Conservation (phyloP, 1,284 basidiomycete species). For the Papiliotrema fonsecae region DNA sequence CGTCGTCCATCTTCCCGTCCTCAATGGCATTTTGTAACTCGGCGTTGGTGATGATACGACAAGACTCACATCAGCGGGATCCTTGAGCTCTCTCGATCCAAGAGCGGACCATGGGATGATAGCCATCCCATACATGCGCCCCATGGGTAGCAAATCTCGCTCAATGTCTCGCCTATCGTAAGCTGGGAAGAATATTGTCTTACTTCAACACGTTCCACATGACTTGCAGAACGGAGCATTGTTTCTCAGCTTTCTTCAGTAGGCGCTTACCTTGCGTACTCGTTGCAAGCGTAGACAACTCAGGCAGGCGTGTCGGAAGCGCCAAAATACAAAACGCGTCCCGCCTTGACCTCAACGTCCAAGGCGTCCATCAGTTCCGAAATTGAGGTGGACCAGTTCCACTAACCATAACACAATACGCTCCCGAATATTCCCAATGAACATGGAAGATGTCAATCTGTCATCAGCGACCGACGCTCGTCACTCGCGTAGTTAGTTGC, state of each 20-base stretch:
- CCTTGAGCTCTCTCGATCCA: conserved; percentile 7
- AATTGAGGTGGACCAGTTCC: conserved; percentile 47
- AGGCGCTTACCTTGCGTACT: conserved; percentile 52
- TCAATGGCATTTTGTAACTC: background rate
- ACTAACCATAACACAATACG: conserved; percentile 14
- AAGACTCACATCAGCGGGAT: conserved; percentile 11
- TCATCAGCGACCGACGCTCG: background rate
- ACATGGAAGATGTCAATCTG: conserved; percentile 44
- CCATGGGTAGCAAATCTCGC: conserved; percentile 54
- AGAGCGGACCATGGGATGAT: conserved; percentile 10
- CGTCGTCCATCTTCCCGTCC: conserved; percentile 1
- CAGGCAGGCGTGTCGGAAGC: conserved; percentile 54
- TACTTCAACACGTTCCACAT: conserved; percentile 50
- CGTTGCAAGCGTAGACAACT: conserved; percentile 55
- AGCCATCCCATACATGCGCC: conserved; percentile 8
- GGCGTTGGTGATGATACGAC: conserved; percentile 7
- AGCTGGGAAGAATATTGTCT: conserved; percentile 53
- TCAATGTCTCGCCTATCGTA: conserved; percentile 53
- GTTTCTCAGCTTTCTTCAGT: conserved; percentile 48
- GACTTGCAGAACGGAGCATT: conserved; percentile 57
- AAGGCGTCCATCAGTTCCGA: conserved; percentile 48
- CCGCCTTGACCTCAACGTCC: conserved; percentile 38
- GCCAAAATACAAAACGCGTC: conserved; percentile 47
- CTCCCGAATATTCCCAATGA: conserved; percentile 5
- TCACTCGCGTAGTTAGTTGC: conserved; percentile 39